Conservation (phyloP, 2,329 filamentous ascomycete species). For the Pseudopyricularia cyperi region DNA sequence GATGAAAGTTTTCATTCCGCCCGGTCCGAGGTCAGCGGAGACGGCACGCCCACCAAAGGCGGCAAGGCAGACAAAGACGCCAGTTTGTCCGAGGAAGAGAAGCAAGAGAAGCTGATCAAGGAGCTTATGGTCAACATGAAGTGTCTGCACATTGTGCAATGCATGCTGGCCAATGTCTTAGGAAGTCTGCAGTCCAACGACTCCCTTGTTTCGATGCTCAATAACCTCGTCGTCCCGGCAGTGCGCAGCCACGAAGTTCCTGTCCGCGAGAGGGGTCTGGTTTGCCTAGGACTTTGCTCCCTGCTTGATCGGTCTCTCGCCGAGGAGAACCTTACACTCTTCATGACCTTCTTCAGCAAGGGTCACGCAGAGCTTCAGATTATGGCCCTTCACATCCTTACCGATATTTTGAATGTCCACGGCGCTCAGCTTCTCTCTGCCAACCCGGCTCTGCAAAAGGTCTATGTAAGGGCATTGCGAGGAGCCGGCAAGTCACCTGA, state of each 20-base stretch:
- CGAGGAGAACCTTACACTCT: constrained; percentile 81
- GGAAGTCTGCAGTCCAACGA: constrained; percentile 80
- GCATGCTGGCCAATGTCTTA: constrained; percentile 88
- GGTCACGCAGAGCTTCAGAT: constrained; percentile 83
- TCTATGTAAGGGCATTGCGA: constrained; percentile 74
- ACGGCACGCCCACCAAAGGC: constrained; percentile 39
- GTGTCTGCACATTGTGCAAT: constrained; percentile 92
- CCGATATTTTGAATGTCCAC: constrained; percentile 84
- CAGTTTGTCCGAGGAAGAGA: constrained; percentile 46
- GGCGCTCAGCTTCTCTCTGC: constrained; percentile 61
- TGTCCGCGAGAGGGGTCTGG: constrained; percentile 77
- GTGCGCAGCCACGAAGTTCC: constrained; percentile 88
- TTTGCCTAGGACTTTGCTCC: constrained; percentile 83
- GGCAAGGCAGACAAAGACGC: constrained; percentile 17
- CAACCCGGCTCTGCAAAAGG: constrained; percentile 62
- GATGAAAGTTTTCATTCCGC: constrained; percentile 91
- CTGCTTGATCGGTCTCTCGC: constrained; percentile 84
- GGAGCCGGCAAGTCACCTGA: constrained; percentile 54
- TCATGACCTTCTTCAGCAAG: constrained; percentile 92
- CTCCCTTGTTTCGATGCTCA: constrained; percentile 92
- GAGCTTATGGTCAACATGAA: constrained; percentile 98
- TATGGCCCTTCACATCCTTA: constrained; percentile 80
- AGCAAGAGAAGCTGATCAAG: constrained; percentile 62
- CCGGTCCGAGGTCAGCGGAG: constrained; percentile 66
- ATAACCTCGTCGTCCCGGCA: constrained; percentile 90